Base-by-base conservation (phyloP, 805 yeast species). In the Maudiozyma bulderi region DNA sequence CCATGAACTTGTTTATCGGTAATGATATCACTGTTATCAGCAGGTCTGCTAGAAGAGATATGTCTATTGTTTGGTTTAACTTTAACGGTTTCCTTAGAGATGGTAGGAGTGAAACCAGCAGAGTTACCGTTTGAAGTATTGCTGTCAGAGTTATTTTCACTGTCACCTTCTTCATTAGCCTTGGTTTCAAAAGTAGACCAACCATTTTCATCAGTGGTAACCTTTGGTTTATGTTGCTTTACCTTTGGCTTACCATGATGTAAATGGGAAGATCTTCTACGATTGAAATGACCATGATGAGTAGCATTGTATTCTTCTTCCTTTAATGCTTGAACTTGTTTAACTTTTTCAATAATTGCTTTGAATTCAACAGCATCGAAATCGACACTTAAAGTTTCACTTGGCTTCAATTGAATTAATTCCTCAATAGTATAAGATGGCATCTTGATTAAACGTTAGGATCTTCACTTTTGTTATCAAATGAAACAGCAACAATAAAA, bases 1-100 rank as follows among this genome's bases (percentile, higher is more conserved):
- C 78, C 73, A 42, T 74, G 73, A 52, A 79, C 78, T 53, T 78
- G 84, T 54, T 81, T 78, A 54, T 82, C 87, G 39, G 87, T 80
- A 57, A 78, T 73, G 51, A 81, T 74, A 64, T 85, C 91, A 64
- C 83, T 78, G 20, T 85, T 73, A 60, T 84, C 89, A 45, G 78
- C 84, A 28, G 88, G 83, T 67, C 81, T 83, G 40, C 85, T 78
- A 14, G 86, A 79, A 7, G 86, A 79, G 64, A 84, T 80, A 65
- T 82, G 82, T 64, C 84, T 83, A 65, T 80, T 82, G 69, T 80
- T 82, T 51, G 91, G 86, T 62, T 77, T 81, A 50, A 77, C 81
- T 59, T 73, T 81, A 53, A 80, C 61, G 29, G 76, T 61, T 50
- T 79, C 82, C 62, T 74, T 59, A 2, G 59, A 59, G 43, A 54